Evolutionary conservation across 192 early-diverging fungal species (phyloP).

Genomic region (Phycomyces blakesleeanus): DNA sequence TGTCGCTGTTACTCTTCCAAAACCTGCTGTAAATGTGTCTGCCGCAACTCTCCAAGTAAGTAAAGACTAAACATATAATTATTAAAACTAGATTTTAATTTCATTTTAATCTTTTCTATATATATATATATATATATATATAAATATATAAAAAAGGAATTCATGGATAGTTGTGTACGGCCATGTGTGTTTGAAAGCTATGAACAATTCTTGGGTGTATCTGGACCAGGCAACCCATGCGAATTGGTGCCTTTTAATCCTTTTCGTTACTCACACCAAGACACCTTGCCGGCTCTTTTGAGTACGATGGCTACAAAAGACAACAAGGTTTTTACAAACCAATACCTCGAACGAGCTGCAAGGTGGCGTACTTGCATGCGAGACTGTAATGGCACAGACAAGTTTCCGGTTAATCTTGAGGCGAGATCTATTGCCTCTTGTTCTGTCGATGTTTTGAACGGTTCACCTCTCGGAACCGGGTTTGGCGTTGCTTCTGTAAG

Average conservation of each 20-base stretch:
- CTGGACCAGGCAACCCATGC: not conserved
- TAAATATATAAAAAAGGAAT: not conserved
- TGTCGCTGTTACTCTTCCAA: too few species aligned
- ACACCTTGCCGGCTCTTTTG: not conserved
- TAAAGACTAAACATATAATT: too few species aligned
- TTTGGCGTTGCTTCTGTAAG: slow-evolving; percentile 10
- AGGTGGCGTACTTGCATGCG: slow-evolving; percentile 21
- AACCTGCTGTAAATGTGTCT: not conserved
- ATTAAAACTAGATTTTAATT: too few species aligned
- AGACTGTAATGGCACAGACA: slow-evolving; percentile 18
- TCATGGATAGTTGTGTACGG: slow-evolving; percentile 8
- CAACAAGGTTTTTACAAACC: not conserved
- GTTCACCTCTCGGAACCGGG: slow-evolving; percentile 3
- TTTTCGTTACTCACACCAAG: slow-evolving; percentile 3
- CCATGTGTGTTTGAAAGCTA: slow-evolving; percentile 5
- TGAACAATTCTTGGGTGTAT: not conserved
- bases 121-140: not conserved
- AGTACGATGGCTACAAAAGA: not conserved
- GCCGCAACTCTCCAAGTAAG: not conserved
- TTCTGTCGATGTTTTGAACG: slow-evolving; percentile 13
- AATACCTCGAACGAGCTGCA: slow-evolving; percentile 9
- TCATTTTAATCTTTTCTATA: too few species aligned
- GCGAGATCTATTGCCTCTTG: not conserved
- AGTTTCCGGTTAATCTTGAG: slow-evolving; percentile 2
- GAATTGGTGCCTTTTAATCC: slow-evolving; percentile 10